A percentile compares a stretch with the other conserved stretches of the same genome.
These are phyloP conservation scores for Quercus tomentella DNA, from an alignment of 331 rosid species.

Conservation along the genomic window DNA sequence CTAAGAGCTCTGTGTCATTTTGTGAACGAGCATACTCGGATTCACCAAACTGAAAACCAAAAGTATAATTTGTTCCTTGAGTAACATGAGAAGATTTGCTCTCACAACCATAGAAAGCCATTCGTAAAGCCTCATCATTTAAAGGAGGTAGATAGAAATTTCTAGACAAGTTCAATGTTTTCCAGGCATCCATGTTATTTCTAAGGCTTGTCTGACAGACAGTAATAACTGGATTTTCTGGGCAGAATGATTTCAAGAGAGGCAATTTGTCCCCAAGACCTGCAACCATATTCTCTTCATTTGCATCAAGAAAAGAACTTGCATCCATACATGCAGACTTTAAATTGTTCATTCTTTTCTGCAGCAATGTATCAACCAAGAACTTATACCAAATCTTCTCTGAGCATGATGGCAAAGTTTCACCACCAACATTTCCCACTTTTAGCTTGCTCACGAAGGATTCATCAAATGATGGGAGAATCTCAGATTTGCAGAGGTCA, in stretches of 20 bases:
- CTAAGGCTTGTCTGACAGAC: conserved; percentile 54
- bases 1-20: conserved; percentile 61
- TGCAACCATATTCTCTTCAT: conserved; percentile 31
- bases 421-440: conserved; percentile 29
- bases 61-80: conserved; percentile 76
- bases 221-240: conserved; percentile 73
- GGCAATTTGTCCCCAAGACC: conserved; percentile 27
- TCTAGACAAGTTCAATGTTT: conserved; percentile 61
- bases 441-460: conserved; percentile 27
- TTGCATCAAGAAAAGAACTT: conserved; percentile 9
- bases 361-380: conserved; percentile 55
- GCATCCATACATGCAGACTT: conserved; percentile 33
- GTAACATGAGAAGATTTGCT: conserved; percentile 28
- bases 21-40: conserved; percentile 55
- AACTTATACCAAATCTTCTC: conserved; percentile 73
- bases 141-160: conserved; percentile 72
- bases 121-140: conserved; percentile 67
- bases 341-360: conserved; percentile 39
- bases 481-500: conserved; percentile 30
- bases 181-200: conserved; percentile 52
- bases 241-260: conserved; percentile 44
- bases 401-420: conserved; percentile 31
- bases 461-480: conserved; percentile 26
- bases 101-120: conserved; percentile 61
- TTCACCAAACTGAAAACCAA: conserved; percentile 83